These are phyloP conservation scores for Apiospora marii DNA, from an alignment of 2,329 filamentous ascomycete species.

Conservation along the genomic window DNA sequence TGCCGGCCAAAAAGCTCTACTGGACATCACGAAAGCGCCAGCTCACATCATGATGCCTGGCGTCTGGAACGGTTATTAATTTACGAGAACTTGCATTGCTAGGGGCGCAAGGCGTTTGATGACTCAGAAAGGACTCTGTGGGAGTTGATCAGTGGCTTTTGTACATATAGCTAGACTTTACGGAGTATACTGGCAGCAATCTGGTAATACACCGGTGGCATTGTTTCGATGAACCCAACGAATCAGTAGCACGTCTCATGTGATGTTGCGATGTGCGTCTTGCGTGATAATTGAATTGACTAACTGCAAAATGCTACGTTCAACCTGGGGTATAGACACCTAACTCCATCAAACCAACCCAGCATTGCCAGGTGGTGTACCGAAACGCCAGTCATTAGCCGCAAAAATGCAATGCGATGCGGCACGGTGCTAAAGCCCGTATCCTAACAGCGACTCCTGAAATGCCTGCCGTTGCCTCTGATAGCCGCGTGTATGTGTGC, in stretches of 20 bases:
- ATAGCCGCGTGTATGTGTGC: neutral
- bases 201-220: slow-evolving; percentile 8
- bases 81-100: slow-evolving; percentile 14
- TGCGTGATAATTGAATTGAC: neutral
- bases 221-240: neutral
- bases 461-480: neutral
- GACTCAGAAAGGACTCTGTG: neutral
- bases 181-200: neutral
- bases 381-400: slow-evolving; percentile 14
- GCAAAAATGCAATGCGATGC: neutral
- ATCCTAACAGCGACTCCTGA: neutral
- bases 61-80: slow-evolving; percentile 7
- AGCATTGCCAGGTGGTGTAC: neutral
- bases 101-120: slow-evolving; percentile 13
- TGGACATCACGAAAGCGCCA: neutral
- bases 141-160: neutral
- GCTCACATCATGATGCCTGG: neutral
- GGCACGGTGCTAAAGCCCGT: neutral
- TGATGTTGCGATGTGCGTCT: neutral
- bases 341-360: neutral
- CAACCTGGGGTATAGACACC: slow-evolving; percentile 21
- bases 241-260: neutral
- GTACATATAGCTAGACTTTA: slow-evolving; percentile 17
- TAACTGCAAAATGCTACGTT: neutral
- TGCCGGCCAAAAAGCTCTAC: neutral